Conservation (phyloP, 768 basidiomycete species). For the Cystobasidium ongulense region DNA sequence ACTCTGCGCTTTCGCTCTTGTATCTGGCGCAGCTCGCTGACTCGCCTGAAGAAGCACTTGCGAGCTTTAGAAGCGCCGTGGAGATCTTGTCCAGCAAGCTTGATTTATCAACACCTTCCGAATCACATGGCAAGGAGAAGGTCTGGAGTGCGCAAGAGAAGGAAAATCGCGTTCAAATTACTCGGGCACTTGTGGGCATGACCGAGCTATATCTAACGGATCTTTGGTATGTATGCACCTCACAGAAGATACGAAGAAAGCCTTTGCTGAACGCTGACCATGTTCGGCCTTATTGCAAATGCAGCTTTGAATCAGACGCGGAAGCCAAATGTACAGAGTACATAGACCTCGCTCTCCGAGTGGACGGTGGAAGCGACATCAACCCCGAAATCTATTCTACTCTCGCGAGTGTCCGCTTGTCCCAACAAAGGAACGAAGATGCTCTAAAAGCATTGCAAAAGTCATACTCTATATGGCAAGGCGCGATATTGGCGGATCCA, state of each 20-base stretch:
- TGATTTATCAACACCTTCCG: neutral
- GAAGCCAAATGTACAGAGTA: conserved; percentile 40
- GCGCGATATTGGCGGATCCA: neutral
- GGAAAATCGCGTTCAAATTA: conserved; percentile 37
- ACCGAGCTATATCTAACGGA: conserved; percentile 43
- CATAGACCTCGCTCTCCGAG: conserved; percentile 35
- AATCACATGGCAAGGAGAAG: conserved; percentile 35
- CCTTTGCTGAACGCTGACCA: neutral
- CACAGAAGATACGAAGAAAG: neutral
- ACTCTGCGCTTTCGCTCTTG: conserved; percentile 39
- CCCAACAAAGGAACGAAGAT: conserved; percentile 36
- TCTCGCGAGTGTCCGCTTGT: conserved; percentile 34
- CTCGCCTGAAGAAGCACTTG: conserved; percentile 39
- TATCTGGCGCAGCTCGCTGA: conserved; percentile 42
- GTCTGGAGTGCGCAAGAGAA: conserved; percentile 37
- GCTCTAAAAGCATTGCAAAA: conserved; percentile 35
- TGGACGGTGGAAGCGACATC: conserved; percentile 35
- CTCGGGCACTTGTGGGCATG: conserved; percentile 41
- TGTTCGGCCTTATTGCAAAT: too few relatives aligned
- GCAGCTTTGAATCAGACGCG: conserved; percentile 40
- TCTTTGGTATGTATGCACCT: conserved; percentile 37
- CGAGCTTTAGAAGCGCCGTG: conserved; percentile 37
- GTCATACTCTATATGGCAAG: conserved; percentile 32
- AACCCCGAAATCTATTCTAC: conserved; percentile 42
- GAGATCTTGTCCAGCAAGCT: conserved; percentile 36